Conservation (phyloP, 257 asterid species). For the Primulina tabacum region DNA sequence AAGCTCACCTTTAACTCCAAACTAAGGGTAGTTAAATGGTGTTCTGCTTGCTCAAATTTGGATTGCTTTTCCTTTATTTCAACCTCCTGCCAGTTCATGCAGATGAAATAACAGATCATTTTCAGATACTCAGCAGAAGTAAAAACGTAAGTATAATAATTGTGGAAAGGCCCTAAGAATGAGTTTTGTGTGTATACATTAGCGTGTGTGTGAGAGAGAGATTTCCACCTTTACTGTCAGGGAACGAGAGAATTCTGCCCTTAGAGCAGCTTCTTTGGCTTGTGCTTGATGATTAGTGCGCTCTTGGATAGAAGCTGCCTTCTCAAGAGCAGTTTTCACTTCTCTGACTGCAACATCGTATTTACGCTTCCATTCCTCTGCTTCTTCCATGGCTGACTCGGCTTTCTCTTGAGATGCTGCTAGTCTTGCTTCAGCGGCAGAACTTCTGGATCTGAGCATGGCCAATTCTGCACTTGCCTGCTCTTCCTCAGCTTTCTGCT, state of each 20-base stretch:
- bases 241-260: slow-evolving; percentile 63
- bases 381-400: slow-evolving; percentile 90
- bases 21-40: slow-evolving; percentile 73
- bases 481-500: slow-evolving; percentile 76
- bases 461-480: slow-evolving; percentile 70
- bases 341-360: slow-evolving; percentile 82
- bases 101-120: slow-evolving; percentile 23
- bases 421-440: slow-evolving; percentile 97
- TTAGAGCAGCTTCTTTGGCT: slow-evolving; percentile 70
- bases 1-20: slow-evolving; percentile 75
- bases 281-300: slow-evolving; percentile 78
- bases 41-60: slow-evolving; percentile 80
- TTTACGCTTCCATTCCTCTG: slow-evolving; percentile 95
- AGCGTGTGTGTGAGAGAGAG: slow-evolving; percentile 17
- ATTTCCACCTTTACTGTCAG: slow-evolving; percentile 72
- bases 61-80: slow-evolving; percentile 69
- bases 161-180: background rate
- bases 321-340: slow-evolving; percentile 82
- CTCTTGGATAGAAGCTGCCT: slow-evolving; percentile 86
- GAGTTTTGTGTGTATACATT: background rate
- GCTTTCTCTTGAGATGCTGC: slow-evolving; percentile 94
- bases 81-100: slow-evolving; percentile 57
- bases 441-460: slow-evolving; percentile 69
- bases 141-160: too few relatives aligned
- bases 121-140: background rate